These are phyloP conservation scores for Microsporum audouinii DNA, from an alignment of 2,329 filamentous ascomycete species.

Conservation along the genomic window DNA sequence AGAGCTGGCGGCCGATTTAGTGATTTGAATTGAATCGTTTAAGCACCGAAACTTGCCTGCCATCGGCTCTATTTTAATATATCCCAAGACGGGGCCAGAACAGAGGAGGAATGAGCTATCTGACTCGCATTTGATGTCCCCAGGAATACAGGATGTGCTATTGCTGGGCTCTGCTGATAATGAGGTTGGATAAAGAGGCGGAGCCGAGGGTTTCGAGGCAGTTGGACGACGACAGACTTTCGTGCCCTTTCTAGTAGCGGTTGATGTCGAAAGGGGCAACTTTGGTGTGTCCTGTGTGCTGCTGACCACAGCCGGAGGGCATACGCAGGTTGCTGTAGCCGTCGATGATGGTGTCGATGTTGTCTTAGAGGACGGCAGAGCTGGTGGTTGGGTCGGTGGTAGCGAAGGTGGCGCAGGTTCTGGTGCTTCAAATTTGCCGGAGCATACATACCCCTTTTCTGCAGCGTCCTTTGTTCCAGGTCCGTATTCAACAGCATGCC, in stretches of 20 bases:
- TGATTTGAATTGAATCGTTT: background rate
- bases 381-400: background rate
- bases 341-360: background rate
- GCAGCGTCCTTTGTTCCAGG: background rate
- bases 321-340: background rate
- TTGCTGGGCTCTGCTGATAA: background rate
- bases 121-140: slow-evolving; percentile 11
- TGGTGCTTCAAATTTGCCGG: background rate
- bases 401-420: background rate
- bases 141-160: slow-evolving; percentile 5
- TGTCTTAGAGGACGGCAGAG: background rate
- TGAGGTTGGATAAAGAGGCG: background rate
- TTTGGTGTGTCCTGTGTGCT: background rate
- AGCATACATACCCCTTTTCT: slow-evolving; percentile 3
- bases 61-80: slow-evolving; percentile 10
- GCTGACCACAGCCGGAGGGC: background rate
- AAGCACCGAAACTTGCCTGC: background rate
- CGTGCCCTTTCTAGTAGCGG: background rate
- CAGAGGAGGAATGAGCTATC: slow-evolving; percentile 10
- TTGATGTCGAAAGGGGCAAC: background rate
- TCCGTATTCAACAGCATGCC: slow-evolving; percentile 11
- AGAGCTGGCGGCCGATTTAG: background rate
- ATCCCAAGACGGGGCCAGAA: background rate
- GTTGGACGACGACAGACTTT: background rate
- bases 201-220: background rate